Percentiles rank a stretch among this genome's conserved stretches.
These are phyloP conservation scores for Aspergillus sojae DNA, from an alignment of 2,329 filamentous ascomycete species.

Conservation along the genomic window DNA sequence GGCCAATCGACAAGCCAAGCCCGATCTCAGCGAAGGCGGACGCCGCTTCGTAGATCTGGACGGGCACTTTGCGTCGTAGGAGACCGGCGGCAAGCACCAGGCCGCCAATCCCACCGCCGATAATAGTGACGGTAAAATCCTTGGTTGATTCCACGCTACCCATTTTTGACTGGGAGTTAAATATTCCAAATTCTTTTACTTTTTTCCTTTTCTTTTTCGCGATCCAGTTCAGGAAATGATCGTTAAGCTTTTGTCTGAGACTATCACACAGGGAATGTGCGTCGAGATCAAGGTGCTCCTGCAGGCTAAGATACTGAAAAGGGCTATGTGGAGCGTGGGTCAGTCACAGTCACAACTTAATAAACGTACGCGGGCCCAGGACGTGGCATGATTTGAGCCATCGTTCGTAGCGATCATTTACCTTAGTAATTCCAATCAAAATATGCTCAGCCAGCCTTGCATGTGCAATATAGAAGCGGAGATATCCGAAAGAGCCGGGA, in stretches of 20 bases:
- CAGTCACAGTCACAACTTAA: not conserved
- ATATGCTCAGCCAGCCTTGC: not conserved
- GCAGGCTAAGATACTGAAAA: no score
- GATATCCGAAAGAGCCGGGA: not conserved
- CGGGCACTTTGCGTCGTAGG: constrained; percentile 45
- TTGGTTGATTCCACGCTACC: constrained; percentile 13
- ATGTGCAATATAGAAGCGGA: not conserved
- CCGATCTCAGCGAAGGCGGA: constrained; percentile 60
- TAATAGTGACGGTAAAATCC: constrained; percentile 54
- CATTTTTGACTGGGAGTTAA: not conserved
- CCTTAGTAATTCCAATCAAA: not conserved
- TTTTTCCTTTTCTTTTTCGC: not conserved
- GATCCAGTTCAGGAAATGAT: not conserved
- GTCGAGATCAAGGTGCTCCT: not conserved
- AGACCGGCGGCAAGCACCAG: constrained; percentile 58
- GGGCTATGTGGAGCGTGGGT: not conserved
- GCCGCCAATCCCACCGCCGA: constrained; percentile 63
- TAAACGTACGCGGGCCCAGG: not conserved
- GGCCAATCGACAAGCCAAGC: constrained; percentile 59
- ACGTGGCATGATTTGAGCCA: not conserved
- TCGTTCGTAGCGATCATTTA: not conserved
- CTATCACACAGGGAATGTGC: not conserved
- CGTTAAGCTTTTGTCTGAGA: not conserved
- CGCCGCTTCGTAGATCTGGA: constrained; percentile 60
- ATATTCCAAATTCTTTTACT: not conserved